Evolutionary conservation across 192 early-diverging fungal genomes (phyloP).

Genomic region (Funneliformis geosporum): DNA sequence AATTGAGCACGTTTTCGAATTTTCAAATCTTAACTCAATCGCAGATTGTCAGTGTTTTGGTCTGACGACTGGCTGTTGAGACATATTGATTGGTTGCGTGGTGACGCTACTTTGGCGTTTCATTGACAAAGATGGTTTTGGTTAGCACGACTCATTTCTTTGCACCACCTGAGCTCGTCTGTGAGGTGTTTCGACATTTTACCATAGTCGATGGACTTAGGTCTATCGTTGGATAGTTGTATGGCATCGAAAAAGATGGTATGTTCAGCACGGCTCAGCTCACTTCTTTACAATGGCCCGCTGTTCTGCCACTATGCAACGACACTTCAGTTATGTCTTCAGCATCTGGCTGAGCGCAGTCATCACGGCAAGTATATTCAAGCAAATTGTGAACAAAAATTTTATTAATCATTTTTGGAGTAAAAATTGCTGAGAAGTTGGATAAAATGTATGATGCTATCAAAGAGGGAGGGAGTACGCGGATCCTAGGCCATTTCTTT

Average conservation of each 20-base stretch:
- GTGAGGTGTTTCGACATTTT: constrained; percentile 2
- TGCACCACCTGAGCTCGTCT: constrained; percentile 5
- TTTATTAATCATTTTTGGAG: too few relatives aligned
- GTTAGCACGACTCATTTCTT: background rate
- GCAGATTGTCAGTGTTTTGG: constrained; percentile 10
- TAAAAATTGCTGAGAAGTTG: too few relatives aligned
- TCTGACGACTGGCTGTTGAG: background rate
- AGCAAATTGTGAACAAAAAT: too few relatives aligned
- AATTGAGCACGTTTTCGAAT: too few relatives aligned
- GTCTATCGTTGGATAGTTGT: background rate
- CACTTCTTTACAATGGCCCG: background rate
- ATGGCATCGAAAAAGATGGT: too few relatives aligned
- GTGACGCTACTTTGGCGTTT: background rate
- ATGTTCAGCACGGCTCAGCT: too few relatives aligned
- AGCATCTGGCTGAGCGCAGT: background rate
- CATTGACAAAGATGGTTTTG: constrained; percentile 20
- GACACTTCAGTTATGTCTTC: constrained; percentile 18
- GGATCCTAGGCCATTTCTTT: too few relatives aligned
- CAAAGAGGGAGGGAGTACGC: too few relatives aligned
- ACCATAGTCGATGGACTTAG: background rate
- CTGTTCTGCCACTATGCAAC: background rate
- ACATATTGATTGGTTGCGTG: constrained; percentile 21
- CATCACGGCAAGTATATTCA: too few relatives aligned
- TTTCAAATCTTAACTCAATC: background rate
- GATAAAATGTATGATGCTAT: too few relatives aligned